phyloP scores from a whole-genome alignment of 805 yeast genomes.

The Scheffersomyces spartinae region DNA sequence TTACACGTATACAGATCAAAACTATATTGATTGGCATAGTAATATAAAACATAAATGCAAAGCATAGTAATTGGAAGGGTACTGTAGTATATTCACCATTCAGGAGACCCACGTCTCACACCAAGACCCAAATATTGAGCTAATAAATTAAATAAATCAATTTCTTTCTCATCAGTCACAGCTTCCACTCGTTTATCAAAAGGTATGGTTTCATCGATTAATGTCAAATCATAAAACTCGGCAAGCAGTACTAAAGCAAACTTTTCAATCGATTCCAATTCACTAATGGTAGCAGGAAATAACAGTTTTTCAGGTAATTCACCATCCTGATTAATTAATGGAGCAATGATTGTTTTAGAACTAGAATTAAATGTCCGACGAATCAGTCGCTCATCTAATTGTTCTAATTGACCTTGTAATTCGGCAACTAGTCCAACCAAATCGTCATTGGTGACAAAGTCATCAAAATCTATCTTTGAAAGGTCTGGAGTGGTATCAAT shows the following conservation, averaged over 20 bases:
- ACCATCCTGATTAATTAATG: conserved; percentile 28
- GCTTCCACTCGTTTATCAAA: conserved; percentile 5
- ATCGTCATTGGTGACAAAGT: conserved; percentile 73
- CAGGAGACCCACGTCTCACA: conserved; percentile 10
- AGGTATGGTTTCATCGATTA: conserved; percentile 16
- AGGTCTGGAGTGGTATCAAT: conserved; percentile 8
- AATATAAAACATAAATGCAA: background rate
- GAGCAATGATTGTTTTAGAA: conserved; percentile 21
- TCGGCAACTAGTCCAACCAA: conserved; percentile 80
- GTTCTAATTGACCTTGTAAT: conserved; percentile 76
- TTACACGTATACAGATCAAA: background rate
- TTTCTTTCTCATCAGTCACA: conserved; percentile 13
- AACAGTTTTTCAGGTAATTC: conserved; percentile 15
- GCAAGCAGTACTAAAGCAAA: conserved; percentile 16
- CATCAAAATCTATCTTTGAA: conserved; percentile 29
- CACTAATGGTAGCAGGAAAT: conserved; percentile 19
- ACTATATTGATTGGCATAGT: background rate
- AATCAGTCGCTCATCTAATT: conserved; percentile 65
- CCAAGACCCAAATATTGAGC: conserved; percentile 25
- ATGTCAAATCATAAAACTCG: conserved; percentile 31
- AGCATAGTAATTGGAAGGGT: background rate
- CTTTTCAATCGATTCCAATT: conserved; percentile 12
- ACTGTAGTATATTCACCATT: conserved; percentile 8
- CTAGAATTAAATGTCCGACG: conserved; percentile 59
- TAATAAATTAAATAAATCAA: conserved; percentile 21